Percentiles rank a stretch among this genome's conserved stretches.
These are phyloP conservation scores for Panicum hallii DNA, from an alignment of 202 grass and related monocot genomes.

Conservation along the genomic window DNA sequence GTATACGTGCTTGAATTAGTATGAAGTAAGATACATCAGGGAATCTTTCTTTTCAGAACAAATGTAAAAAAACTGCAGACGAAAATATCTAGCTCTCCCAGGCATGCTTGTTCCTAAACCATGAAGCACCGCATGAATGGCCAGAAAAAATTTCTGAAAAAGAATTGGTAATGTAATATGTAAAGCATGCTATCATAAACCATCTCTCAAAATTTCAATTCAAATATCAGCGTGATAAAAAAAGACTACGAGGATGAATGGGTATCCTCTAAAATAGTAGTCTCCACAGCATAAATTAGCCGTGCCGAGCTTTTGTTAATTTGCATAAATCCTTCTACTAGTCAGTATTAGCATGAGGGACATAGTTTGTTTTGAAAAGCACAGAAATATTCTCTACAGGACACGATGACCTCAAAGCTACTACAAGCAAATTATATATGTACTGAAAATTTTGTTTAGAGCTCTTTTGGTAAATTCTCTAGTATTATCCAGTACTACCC, in stretches of 20 bases:
- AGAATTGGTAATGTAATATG: not conserved
- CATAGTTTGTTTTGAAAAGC: constrained; percentile 18
- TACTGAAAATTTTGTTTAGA: not conserved
- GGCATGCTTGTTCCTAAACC: constrained; percentile 6
- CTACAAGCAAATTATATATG: not conserved
- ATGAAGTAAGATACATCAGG: not conserved
- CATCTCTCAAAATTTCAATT: not conserved
- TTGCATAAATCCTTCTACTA: not conserved
- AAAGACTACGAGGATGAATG: not conserved
- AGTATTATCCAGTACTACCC: not conserved
- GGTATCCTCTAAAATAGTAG: not conserved
- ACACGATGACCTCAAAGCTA: not conserved
- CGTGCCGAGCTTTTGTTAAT: not conserved
- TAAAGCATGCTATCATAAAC: not conserved
- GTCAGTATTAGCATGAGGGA: not conserved
- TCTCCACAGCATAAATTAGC: not conserved
- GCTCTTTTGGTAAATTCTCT: not conserved
- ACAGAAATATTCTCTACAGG: not conserved
- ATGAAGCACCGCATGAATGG: not conserved
- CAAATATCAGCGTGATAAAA: not conserved
- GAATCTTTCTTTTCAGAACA: constrained; percentile 1
- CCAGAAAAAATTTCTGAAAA: not conserved
- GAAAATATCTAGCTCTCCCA: not conserved
- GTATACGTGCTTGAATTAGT: not conserved
- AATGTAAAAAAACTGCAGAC: not conserved